Evolutionary conservation across 345 rosid genomes (phyloP).

Genomic region (Citrus hindsii): DNA sequence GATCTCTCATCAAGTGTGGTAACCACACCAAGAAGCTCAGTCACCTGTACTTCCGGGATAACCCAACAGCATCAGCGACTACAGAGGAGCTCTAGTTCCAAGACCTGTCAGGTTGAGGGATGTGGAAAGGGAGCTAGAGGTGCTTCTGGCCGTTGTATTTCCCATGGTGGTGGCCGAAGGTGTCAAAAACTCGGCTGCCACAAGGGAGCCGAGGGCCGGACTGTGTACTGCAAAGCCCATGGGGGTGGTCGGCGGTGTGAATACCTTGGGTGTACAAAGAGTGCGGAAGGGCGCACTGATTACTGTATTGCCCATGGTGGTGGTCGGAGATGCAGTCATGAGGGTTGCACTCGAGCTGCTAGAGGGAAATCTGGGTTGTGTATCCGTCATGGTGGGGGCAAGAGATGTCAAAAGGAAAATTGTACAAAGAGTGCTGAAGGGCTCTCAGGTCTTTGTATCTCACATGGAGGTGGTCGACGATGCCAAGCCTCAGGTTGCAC

Average conservation of each 20-base stretch:
- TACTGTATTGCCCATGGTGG: slow-evolving; percentile 98
- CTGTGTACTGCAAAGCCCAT: slow-evolving; percentile 96
- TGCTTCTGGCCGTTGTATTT: slow-evolving; percentile 93
- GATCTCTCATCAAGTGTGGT: slow-evolving; percentile 63
- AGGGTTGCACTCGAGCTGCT: slow-evolving; percentile 87
- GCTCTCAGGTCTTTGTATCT: slow-evolving; percentile 91
- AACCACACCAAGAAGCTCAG: slow-evolving; percentile 66
- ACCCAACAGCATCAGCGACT: slow-evolving; percentile 55
- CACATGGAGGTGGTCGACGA: slow-evolving; percentile 96
- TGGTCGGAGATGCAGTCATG: slow-evolving; percentile 84
- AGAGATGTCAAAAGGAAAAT: slow-evolving; percentile 84
- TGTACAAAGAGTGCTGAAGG: slow-evolving; percentile 98
- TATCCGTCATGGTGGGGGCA: slow-evolving; percentile 97
- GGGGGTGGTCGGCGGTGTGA: slow-evolving; percentile 99
- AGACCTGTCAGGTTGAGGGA: slow-evolving; percentile 86
- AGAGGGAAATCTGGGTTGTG: slow-evolving; percentile 95
- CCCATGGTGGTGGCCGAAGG: slow-evolving; percentile 98
- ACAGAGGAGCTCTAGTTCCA: slow-evolving; percentile 53
- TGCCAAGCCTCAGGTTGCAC: slow-evolving; percentile 80
- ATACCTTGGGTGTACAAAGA: slow-evolving; percentile 92
- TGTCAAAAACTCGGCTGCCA: slow-evolving; percentile 87
- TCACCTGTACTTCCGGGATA: slow-evolving; percentile 79
- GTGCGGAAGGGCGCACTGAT: slow-evolving; percentile 98
- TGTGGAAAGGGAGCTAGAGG: slow-evolving; percentile 99
- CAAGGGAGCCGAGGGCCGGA: slow-evolving; percentile 98